Conservation (phyloP, 306 rosid genomes). For the Macrotyloma uniflorum region DNA sequence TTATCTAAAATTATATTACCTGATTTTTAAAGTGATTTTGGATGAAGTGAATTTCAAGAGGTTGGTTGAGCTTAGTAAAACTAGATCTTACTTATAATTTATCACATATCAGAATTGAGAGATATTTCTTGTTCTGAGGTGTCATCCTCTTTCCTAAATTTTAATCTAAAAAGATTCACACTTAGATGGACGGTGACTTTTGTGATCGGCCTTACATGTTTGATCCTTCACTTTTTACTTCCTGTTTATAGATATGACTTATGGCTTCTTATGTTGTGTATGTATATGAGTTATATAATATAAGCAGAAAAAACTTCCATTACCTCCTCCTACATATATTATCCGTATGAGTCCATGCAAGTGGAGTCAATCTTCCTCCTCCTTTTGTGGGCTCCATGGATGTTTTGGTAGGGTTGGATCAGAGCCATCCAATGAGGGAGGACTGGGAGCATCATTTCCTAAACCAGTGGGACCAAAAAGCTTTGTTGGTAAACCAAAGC, state of each 20-base stretch:
- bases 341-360: neutral
- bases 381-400: conserved; percentile 23
- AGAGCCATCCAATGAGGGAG: conserved; percentile 10
- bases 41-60: no score
- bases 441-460: neutral
- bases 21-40: neutral
- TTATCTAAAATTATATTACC: no score
- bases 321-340: neutral
- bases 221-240: neutral
- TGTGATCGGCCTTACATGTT: conserved; percentile 31
- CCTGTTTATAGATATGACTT: neutral
- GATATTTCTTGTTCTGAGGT: no score
- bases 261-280: conserved; percentile 5
- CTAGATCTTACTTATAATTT: no score
- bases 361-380: neutral
- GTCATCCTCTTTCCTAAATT: no score
- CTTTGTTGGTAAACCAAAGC: neutral
- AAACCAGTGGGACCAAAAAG: neutral
- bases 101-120: no score
- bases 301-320: neutral
- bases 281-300: neutral
- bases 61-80: no score
- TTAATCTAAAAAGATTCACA: neutral
- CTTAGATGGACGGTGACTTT: conserved; percentile 53
- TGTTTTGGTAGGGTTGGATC: conserved; percentile 16